Evolutionary conservation across 768 basidiomycete species (phyloP).

Genomic region (Calvatia gigantea): DNA sequence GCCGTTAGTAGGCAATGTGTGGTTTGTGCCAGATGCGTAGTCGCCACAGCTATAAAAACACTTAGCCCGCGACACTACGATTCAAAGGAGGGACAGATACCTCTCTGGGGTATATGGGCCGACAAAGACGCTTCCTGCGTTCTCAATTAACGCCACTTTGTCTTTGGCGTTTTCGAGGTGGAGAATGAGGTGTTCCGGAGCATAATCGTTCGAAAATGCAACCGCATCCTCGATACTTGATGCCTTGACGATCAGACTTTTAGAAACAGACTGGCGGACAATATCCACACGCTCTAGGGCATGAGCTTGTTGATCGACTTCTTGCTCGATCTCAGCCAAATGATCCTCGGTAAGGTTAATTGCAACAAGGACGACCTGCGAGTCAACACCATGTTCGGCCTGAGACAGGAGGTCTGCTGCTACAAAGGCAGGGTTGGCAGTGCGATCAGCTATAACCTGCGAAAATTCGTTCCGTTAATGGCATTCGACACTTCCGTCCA

Average conservation of each 20-base stretch:
- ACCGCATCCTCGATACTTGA: conserved; percentile 71
- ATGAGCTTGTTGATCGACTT: conserved; percentile 84
- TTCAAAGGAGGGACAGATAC: conserved; percentile 36
- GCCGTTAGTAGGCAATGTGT: conserved; percentile 94
- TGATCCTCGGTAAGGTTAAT: conserved; percentile 61
- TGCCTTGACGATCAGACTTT: conserved; percentile 85
- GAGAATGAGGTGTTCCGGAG: conserved; percentile 95
- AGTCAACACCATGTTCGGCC: conserved; percentile 97
- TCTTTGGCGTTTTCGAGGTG: conserved; percentile 74
- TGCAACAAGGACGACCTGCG: conserved; percentile 92
- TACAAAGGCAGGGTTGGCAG: conserved; percentile 84
- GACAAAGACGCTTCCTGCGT: conserved; percentile 96
- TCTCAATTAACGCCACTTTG: conserved; percentile 66
- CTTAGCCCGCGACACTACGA: conserved; percentile 6
- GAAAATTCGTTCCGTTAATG: neutral
- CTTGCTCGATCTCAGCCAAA: conserved; percentile 73
- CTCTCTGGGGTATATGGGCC: conserved; percentile 95
- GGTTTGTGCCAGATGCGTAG: conserved; percentile 98
- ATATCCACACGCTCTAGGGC: conserved; percentile 89
- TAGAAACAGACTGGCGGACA: conserved; percentile 81
- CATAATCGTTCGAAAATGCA: conserved; percentile 93
- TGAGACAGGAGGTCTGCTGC: conserved; percentile 97
- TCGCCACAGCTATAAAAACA: conserved; percentile 80
- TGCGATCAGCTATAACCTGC: conserved; percentile 93
- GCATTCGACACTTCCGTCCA: neutral